Conservation (phyloP, 805 yeast species). For the Candida montana region DNA sequence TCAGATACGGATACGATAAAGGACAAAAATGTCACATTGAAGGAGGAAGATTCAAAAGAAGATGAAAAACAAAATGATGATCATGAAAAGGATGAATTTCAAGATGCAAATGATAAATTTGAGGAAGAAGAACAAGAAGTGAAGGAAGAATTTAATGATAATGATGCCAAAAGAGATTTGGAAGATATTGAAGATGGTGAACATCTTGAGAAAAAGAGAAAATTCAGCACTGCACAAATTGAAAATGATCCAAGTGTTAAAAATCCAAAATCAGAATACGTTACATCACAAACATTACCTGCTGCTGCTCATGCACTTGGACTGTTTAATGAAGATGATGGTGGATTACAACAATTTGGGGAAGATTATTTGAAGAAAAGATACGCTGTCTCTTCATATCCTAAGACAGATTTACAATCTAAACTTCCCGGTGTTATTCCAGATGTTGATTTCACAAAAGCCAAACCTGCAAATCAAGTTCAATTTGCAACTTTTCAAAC, state of each 20-base stretch:
- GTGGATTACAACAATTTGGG: constrained; percentile 61
- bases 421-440: constrained; percentile 87
- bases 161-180: not conserved
- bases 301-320: constrained; percentile 61
- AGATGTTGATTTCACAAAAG: constrained; percentile 74
- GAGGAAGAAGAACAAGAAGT: not conserved
- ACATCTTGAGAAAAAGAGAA: constrained; percentile 10
- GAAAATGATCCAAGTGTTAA: constrained; percentile 56
- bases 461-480: constrained; percentile 85
- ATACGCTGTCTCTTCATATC: constrained; percentile 89
- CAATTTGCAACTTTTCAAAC: constrained; percentile 85
- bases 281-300: constrained; percentile 62
- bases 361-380: constrained; percentile 68
- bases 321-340: constrained; percentile 51
- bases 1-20: constrained; percentile 27
- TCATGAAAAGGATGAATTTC: constrained; percentile 10
- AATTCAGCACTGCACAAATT: constrained; percentile 23
- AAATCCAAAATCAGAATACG: constrained; percentile 75
- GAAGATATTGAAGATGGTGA: not conserved
- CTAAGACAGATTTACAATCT: constrained; percentile 67
- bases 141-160: not conserved
- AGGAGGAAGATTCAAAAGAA: not conserved
- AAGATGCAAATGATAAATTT: constrained; percentile 15
- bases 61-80: constrained; percentile 5
- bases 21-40: constrained; percentile 3